phyloP scores from a whole-genome alignment of 2,329 filamentous ascomycete species.

The Didymella lethalis region DNA sequence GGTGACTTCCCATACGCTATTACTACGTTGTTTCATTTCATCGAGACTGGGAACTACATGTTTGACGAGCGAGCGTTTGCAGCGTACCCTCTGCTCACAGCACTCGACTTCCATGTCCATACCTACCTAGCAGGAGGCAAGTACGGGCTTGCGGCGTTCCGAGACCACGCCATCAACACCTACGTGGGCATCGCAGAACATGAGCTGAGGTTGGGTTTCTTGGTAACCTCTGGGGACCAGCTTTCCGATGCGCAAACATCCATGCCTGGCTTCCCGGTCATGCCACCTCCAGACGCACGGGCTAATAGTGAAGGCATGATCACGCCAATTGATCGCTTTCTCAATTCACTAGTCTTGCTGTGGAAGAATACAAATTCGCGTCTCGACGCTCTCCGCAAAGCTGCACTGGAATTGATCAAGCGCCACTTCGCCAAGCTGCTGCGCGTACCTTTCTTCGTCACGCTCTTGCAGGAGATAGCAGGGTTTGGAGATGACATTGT shows the following conservation, averaged over 20 bases:
- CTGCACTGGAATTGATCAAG: slow-evolving; percentile 31
- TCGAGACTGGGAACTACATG: slow-evolving; percentile 30
- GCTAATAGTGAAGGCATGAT: background rate
- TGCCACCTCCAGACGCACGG: background rate
- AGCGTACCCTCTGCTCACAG: slow-evolving; percentile 27
- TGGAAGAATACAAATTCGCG: slow-evolving; percentile 31
- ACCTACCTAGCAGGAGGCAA: slow-evolving; percentile 34
- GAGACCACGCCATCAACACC: slow-evolving; percentile 18
- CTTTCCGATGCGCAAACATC: background rate
- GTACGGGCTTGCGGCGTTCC: slow-evolving; percentile 29
- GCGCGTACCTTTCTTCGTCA: slow-evolving; percentile 25
- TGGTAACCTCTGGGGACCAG: background rate
- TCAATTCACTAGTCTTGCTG: slow-evolving; percentile 33
- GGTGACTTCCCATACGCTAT: slow-evolving; percentile 35
- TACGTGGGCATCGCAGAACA: slow-evolving; percentile 25
- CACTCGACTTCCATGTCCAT: slow-evolving; percentile 38
- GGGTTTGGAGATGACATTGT: slow-evolving; percentile 29
- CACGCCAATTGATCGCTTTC: slow-evolving; percentile 23
- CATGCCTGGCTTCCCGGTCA: background rate
- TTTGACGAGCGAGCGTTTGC: slow-evolving; percentile 21
- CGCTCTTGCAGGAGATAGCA: slow-evolving; percentile 24
- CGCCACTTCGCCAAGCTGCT: slow-evolving; percentile 23
- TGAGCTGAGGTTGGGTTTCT: slow-evolving; percentile 18
- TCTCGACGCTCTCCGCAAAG: slow-evolving; percentile 27
- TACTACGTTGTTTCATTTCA: slow-evolving; percentile 30